Conservation (phyloP, 2,329 filamentous ascomycete genomes). For the Escovopsis sp. region DNA sequence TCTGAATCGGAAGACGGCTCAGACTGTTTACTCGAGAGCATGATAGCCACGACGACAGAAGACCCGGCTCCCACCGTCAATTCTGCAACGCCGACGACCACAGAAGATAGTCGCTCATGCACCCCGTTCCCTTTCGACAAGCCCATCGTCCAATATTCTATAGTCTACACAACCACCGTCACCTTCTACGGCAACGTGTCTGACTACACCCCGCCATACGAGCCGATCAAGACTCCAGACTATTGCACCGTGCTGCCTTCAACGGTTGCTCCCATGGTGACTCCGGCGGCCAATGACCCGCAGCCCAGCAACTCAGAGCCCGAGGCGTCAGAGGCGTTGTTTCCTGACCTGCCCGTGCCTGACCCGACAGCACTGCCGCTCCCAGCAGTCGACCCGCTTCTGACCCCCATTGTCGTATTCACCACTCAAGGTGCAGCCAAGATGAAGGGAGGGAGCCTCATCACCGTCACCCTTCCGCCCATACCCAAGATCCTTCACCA, state of each 20-base stretch:
- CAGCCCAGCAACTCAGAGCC: background rate
- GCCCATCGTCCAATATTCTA: conserved; percentile 25
- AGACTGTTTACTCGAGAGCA: background rate
- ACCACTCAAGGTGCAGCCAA: background rate
- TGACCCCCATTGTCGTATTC: background rate
- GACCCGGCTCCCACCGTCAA: background rate
- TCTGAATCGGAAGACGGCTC: background rate
- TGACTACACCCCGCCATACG: conserved; percentile 33
- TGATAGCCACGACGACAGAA: background rate
- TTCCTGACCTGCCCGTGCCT: background rate
- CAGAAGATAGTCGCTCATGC: conserved; percentile 14
- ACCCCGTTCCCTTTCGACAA: conserved; percentile 16
- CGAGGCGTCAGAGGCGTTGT: background rate
- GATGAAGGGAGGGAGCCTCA: background rate
- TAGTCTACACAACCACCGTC: conserved; percentile 34
- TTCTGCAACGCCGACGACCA: conserved; percentile 6
- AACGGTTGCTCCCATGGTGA: conserved; percentile 2
- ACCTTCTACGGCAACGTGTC: conserved; percentile 31
- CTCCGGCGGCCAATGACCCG: background rate
- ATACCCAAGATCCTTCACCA: background rate
- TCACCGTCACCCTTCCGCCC: conserved; percentile 2
- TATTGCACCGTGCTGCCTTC: conserved; percentile 18
- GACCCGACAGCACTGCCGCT: background rate
- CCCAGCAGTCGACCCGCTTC: background rate
- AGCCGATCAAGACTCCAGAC: conserved; percentile 23